These are phyloP conservation scores for Sechiopsis laciniata DNA, from an alignment of 306 rosid species.

Conservation along the genomic window DNA sequence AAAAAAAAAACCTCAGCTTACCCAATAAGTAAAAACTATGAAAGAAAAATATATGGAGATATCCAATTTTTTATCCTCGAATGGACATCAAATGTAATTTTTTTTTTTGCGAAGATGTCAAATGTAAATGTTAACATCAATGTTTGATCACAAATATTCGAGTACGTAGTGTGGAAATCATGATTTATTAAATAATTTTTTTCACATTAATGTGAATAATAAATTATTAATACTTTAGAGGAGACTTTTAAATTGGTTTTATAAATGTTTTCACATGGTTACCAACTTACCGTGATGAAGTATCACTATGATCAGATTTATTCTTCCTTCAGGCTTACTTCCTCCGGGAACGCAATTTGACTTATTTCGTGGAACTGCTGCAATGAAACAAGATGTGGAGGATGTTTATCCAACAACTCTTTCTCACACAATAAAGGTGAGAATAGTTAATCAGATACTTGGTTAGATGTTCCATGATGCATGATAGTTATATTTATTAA, in stretches of 20 bases:
- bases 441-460: conserved; percentile 17
- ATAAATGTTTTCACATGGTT: neutral
- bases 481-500: neutral
- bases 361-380: conserved; percentile 96
- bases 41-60: neutral
- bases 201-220: neutral
- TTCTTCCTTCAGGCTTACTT: conserved; percentile 69
- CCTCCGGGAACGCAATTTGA: conserved; percentile 99
- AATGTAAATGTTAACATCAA: no score
- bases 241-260: neutral
- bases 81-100: neutral
- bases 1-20: neutral
- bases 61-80: neutral
- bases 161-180: no score
- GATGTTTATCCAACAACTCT: conserved; percentile 86
- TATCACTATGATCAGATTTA: conserved; percentile 1
- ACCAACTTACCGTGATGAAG: neutral
- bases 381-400: conserved; percentile 99
- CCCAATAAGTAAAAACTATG: neutral
- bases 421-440: conserved; percentile 90
- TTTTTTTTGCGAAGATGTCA: no score
- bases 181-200: neutral
- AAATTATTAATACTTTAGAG: neutral
- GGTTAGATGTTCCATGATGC: neutral
- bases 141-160: no score